Evolutionary conservation across 2,329 filamentous ascomycete genomes (phyloP).

Genomic region (Pseudocercospora vitis): DNA sequence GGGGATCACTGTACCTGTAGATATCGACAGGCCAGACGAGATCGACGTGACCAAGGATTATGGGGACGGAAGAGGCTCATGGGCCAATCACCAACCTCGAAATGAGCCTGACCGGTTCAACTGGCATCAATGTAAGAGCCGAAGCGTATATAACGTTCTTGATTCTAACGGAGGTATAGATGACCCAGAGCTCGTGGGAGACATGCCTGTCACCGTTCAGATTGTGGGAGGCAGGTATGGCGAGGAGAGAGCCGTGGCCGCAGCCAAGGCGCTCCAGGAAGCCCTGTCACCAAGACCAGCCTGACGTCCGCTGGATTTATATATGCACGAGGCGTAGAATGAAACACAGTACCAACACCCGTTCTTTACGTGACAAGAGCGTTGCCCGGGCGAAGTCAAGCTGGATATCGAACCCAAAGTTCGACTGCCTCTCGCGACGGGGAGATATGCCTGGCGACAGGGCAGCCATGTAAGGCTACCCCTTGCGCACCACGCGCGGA

Average conservation of each 20-base stretch:
- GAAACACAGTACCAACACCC: no score
- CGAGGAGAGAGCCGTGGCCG: slow-evolving; percentile 26
- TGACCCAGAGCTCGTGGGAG: slow-evolving; percentile 23
- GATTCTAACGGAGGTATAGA: slow-evolving; percentile 11
- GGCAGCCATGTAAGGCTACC: no score
- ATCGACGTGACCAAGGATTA: not conserved
- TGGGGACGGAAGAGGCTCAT: not conserved
- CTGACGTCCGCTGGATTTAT: no score
- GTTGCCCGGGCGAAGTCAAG: no score
- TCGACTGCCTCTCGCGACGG: no score
- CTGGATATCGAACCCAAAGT: no score
- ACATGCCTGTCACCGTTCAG: slow-evolving; percentile 27
- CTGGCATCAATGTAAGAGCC: slow-evolving; percentile 17
- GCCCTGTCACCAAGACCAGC: no score
- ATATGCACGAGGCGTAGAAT: no score
- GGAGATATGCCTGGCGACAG: no score
- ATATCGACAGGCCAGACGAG: not conserved
- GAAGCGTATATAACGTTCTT: not conserved
- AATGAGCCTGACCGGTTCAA: slow-evolving; percentile 8
- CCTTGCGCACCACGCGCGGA: not conserved
- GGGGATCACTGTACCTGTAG: slow-evolving; percentile 1
- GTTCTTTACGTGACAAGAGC: no score
- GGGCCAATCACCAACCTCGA: not conserved
- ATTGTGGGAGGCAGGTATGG: slow-evolving; percentile 26
- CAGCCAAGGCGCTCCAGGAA: slow-evolving; percentile 23